These are phyloP conservation scores for Penicillium digitatum DNA, from an alignment of 2,329 filamentous ascomycete genomes.

Conservation along the genomic window DNA sequence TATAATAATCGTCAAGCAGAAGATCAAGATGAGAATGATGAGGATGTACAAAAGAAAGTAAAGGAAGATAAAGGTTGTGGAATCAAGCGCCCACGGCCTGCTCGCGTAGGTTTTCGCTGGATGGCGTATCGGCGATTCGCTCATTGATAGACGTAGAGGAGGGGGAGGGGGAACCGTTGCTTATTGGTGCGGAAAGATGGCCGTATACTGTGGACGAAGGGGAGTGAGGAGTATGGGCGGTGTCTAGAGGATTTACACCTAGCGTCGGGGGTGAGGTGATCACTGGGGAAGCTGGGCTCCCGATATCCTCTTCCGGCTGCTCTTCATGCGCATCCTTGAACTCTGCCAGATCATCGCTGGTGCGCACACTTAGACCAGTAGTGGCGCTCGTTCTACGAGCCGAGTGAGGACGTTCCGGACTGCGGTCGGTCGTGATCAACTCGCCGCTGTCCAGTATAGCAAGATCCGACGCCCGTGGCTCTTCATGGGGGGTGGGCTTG, in stretches of 20 bases:
- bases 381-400: constrained; percentile 63
- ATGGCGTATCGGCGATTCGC: constrained; percentile 16
- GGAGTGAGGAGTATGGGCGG: background rate
- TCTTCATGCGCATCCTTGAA: constrained; percentile 24
- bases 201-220: constrained; percentile 7
- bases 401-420: constrained; percentile 56
- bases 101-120: constrained; percentile 22
- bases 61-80: background rate
- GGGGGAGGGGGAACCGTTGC: constrained; percentile 12
- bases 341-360: constrained; percentile 23
- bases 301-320: constrained; percentile 11
- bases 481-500: constrained; percentile 45
- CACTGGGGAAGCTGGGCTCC: constrained; percentile 1
- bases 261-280: background rate
- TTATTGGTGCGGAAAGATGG: constrained; percentile 13
- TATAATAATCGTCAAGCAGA: constrained; percentile 16
- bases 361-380: constrained; percentile 54
- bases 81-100: constrained; percentile 21
- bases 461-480: constrained; percentile 36
- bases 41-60: constrained; percentile 17
- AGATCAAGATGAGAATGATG: constrained; percentile 15
- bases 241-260: background rate
- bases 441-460: constrained; percentile 26
- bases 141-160: constrained; percentile 19
- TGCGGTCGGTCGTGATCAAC: constrained; percentile 26